These are phyloP conservation scores for Panaeolus papilionaceus DNA, from an alignment of 768 basidiomycete genomes.

Conservation along the genomic window DNA sequence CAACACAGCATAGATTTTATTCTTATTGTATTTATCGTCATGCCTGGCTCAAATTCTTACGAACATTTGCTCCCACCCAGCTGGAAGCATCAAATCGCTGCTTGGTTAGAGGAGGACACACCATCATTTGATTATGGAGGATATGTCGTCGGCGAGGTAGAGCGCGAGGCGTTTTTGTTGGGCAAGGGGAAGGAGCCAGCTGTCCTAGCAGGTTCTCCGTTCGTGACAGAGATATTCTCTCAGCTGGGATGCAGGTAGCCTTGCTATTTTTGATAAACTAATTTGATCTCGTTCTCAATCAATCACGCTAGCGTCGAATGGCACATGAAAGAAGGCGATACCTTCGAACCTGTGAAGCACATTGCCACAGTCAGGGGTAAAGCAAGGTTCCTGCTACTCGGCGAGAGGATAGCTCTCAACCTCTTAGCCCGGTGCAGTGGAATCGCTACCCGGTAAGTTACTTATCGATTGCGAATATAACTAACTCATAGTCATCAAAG, in stretches of 20 bases:
- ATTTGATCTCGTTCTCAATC: not conserved
- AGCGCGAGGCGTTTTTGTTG: conserved; percentile 85
- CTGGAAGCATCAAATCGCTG: conserved; percentile 83
- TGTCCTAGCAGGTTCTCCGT: conserved; percentile 93
- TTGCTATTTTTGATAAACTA: not conserved
- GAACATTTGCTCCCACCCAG: conserved; percentile 89
- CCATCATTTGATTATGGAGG: conserved; percentile 98
- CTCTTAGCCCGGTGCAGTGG: conserved; percentile 94
- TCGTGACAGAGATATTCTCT: conserved; percentile 91
- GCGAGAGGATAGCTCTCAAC: conserved; percentile 93
- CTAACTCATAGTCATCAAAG: conserved; percentile 43
- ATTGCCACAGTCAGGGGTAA: conserved; percentile 93
- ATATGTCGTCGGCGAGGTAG: conserved; percentile 92
- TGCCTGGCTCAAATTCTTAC: conserved; percentile 37
- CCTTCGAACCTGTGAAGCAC: conserved; percentile 80
- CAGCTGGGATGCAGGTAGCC: conserved; percentile 85
- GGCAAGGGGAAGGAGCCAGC: conserved; percentile 84
- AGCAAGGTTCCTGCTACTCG: conserved; percentile 86
- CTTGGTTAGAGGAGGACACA: conserved; percentile 92
- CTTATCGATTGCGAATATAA: conserved; percentile 1
- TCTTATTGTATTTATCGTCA: conserved; percentile 6
- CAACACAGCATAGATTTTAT: not conserved
- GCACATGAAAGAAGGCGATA: conserved; percentile 87
- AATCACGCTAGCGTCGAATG: conserved; percentile 78
- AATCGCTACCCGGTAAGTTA: conserved; percentile 88